Evolutionary conservation across 257 asterid genomes (phyloP).

Genomic region (Salvia splendens): DNA sequence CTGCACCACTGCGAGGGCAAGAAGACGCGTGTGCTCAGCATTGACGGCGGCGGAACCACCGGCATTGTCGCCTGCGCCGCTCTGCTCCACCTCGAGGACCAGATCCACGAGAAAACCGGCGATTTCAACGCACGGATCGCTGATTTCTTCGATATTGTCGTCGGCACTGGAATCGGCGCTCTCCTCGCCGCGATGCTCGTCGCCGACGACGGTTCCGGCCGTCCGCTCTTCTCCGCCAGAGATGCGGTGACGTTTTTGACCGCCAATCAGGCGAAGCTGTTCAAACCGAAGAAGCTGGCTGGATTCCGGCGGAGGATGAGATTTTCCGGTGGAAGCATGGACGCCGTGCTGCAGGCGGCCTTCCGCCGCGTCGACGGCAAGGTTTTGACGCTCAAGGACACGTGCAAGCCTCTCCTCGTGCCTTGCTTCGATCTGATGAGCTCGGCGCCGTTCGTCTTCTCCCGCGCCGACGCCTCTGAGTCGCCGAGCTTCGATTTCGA

Average conservation of each 20-base stretch:
- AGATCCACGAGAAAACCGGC: slow-evolving; percentile 73
- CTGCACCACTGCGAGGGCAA: slow-evolving; percentile 72
- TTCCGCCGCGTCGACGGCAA: slow-evolving; percentile 62
- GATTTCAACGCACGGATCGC: slow-evolving; percentile 63
- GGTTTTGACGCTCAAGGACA: slow-evolving; percentile 64
- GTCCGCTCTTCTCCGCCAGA: slow-evolving; percentile 67
- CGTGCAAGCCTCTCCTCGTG: slow-evolving; percentile 82
- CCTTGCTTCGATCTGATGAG: slow-evolving; percentile 85
- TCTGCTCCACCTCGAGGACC: slow-evolving; percentile 70
- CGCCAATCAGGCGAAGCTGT: slow-evolving; percentile 51
- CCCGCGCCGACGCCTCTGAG: slow-evolving; percentile 90
- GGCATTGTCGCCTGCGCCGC: slow-evolving; percentile 66
- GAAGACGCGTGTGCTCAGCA: slow-evolving; percentile 71
- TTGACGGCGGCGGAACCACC: slow-evolving; percentile 83
- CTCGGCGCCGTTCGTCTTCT: slow-evolving; percentile 91
- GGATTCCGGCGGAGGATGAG: slow-evolving; percentile 51
- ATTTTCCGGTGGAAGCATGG: slow-evolving; percentile 68
- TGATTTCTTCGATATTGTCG: slow-evolving; percentile 80
- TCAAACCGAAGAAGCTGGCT: slow-evolving; percentile 42
- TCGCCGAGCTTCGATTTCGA: slow-evolving; percentile 85
- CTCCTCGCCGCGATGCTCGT: slow-evolving; percentile 75
- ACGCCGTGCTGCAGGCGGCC: slow-evolving; percentile 59
- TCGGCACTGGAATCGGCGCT: slow-evolving; percentile 89
- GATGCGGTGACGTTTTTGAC: slow-evolving; percentile 57
- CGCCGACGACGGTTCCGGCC: slow-evolving; percentile 71